Base-by-base conservation (phyloP, 2,329 filamentous ascomycete species). In the Cordyceps pruinosa region DNA sequence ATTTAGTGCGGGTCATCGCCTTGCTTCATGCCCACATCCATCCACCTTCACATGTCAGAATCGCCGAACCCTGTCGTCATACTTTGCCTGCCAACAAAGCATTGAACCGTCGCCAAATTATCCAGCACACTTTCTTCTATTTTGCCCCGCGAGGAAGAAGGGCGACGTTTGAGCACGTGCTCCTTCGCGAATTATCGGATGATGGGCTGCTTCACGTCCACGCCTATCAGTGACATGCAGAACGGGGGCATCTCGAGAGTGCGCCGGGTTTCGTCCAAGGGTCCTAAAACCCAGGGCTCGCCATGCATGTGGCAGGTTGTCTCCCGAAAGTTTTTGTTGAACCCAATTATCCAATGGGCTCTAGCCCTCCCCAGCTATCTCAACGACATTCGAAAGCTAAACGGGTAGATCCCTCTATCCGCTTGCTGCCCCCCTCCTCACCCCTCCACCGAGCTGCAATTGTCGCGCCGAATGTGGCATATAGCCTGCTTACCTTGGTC, bases 21-120 rank as follows among this genome's bases (percentile, higher is more conserved):
- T 25, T 30, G 34, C 28, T 54, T 26, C 17, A 7, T 10, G 5
- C 34, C 39, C 50, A 34, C n/a, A 19, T 37, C 26, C 52, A 56
- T 23, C 52, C 52, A 56, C 35, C 25, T 56, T 56, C 52, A 56
- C 52, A 56, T 56, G 52, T 42, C 52, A 48, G 26, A 35, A 39
- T 19, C 19, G 19, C 34, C 4, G 34, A 28, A 39, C 23, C 34
- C 34, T 48, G 25, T 48, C 23, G 19, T 48, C 32, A 41, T 17
- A n/a, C 28, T 46, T 39, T 44, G 30, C 17, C 8, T 23, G 23
- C 17, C 5, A 28, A 55, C 10, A 4, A 41, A 10, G 32, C 7
- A 30, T 10, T 13, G 30, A 23, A 39, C n/a, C n/a, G 17, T 2
- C 28, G 5, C 8, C 17, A 26, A 53, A 35, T n/a, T 26, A 17